Evolutionary conservation across 805 yeast species (phyloP).

Genomic region (Candida bentonensis): DNA sequence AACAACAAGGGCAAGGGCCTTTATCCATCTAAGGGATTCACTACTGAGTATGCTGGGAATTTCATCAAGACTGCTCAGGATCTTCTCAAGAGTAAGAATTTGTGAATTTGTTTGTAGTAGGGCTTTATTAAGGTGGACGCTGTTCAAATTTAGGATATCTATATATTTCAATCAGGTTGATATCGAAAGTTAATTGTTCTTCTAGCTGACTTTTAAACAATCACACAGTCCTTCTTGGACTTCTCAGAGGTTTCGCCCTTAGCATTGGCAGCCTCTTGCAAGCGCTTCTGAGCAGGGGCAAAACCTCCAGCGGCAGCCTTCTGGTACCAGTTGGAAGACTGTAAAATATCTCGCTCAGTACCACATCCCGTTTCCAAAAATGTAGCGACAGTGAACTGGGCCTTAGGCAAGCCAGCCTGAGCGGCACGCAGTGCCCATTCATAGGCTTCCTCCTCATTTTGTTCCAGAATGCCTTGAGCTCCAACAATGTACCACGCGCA

Average conservation of each 20-base stretch:
- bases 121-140: too few species aligned
- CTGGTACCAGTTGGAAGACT: constrained; percentile 62
- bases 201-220: constrained; percentile 26
- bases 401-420: constrained; percentile 55
- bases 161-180: too few species aligned
- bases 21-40: too few species aligned
- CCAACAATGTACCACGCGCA: constrained; percentile 97
- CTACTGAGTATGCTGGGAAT: too few species aligned
- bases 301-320: constrained; percentile 56
- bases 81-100: too few species aligned
- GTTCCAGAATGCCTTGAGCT: constrained; percentile 64
- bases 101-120: too few species aligned
- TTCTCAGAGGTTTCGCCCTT: constrained; percentile 5
- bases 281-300: constrained; percentile 30
- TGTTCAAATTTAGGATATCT: too few species aligned
- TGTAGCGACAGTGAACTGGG: constrained; percentile 72
- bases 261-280: constrained; percentile 9
- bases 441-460: constrained; percentile 74
- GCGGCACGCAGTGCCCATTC: constrained; percentile 94
- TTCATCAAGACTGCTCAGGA: too few species aligned
- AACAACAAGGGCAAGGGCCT: too few species aligned
- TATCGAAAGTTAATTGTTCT: too few species aligned
- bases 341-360: constrained; percentile 40
- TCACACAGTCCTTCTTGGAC: constrained; percentile 32
- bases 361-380: constrained; percentile 85